phyloP scores from a whole-genome alignment of 2,329 filamentous ascomycete species.

The Botryosphaeria agaves region DNA sequence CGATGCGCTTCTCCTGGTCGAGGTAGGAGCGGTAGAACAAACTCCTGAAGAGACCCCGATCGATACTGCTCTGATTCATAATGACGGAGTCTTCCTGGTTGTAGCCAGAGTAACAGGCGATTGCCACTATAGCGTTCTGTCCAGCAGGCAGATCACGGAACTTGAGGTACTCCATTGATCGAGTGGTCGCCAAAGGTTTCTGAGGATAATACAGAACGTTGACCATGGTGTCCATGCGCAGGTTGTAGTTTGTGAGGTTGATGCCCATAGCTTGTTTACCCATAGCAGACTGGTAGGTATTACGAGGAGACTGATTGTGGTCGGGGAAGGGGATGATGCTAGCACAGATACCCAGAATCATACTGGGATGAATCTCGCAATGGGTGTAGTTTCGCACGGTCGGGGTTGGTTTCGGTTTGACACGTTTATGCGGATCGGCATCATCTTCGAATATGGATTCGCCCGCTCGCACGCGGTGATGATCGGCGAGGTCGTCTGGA shows the following conservation, averaged over 20 bases:
- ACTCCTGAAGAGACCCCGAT: slow-evolving; percentile 91
- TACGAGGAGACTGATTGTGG: slow-evolving; percentile 95
- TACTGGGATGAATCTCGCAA: slow-evolving; percentile 97
- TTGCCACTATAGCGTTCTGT: slow-evolving; percentile 96
- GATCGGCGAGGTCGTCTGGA: slow-evolving; percentile 71
- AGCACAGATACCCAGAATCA: slow-evolving; percentile 96
- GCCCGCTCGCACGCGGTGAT: slow-evolving; percentile 20
- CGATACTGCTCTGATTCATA: slow-evolving; percentile 99
- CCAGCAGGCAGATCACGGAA: slow-evolving; percentile 94
- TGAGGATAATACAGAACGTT: slow-evolving; percentile 99
- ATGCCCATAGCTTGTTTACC: slow-evolving; percentile 99
- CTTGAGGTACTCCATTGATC: slow-evolving; percentile 97
- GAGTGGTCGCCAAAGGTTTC: slow-evolving; percentile 87
- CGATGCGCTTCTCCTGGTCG: slow-evolving; percentile 90
- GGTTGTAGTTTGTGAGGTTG: slow-evolving; percentile 90
- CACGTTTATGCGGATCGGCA: slow-evolving; percentile 63
- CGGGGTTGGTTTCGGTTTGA: slow-evolving; percentile 76
- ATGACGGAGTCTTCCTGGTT: slow-evolving; percentile 99
- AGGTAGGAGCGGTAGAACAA: slow-evolving; percentile 96
- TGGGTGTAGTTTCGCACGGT: slow-evolving; percentile 89
- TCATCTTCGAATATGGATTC: slow-evolving; percentile 28
- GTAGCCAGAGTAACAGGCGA: slow-evolving; percentile 93
- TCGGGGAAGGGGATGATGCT: slow-evolving; percentile 99
- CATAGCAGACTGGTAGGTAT: slow-evolving; percentile 98
- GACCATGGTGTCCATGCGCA: slow-evolving; percentile 98